phyloP scores from a whole-genome alignment of 1,139 yeast genomes.

The Kodamaea arcana region DNA sequence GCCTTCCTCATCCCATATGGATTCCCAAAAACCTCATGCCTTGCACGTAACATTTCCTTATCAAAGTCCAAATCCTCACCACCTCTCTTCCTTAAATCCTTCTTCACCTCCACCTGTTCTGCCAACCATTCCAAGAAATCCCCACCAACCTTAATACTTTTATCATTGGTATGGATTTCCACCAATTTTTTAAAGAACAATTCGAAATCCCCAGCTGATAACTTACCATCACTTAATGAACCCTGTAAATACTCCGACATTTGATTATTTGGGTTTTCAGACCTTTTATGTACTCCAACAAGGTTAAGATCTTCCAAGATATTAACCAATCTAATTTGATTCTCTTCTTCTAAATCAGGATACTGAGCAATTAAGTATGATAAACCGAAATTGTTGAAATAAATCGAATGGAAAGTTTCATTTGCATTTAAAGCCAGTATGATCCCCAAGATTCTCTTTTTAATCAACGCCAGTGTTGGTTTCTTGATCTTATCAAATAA shows the following conservation, averaged over 20 bases:
- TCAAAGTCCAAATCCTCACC: constrained; percentile 36
- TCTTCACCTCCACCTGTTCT: constrained; percentile 41
- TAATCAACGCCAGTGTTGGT: constrained; percentile 26
- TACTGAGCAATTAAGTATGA: constrained; percentile 24
- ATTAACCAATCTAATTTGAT: constrained; percentile 33
- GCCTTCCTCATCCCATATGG: constrained; percentile 65
- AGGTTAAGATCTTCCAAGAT: constrained; percentile 39
- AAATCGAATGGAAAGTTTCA: constrained; percentile 23
- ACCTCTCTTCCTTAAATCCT: constrained; percentile 28
- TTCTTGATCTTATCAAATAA: constrained; percentile 13
- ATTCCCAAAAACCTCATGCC: constrained; percentile 78
- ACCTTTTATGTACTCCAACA: constrained; percentile 3
- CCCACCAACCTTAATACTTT: constrained; percentile 21
- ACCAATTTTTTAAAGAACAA: constrained; percentile 41
- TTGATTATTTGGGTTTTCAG: constrained; percentile 18
- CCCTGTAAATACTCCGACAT: constrained; percentile 31
- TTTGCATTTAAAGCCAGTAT: constrained; percentile 40
- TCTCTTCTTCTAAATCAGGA: constrained; percentile 24
- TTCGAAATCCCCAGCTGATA: constrained; percentile 38
- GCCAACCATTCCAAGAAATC: constrained; percentile 63
- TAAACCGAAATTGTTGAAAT: constrained; percentile 25
- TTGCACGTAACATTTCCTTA: constrained; percentile 46
- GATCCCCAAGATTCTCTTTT: constrained; percentile 48
- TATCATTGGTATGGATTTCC: constrained; percentile 27
- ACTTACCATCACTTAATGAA: constrained; percentile 18